Evolutionary conservation across 176 grass and related monocot genomes (phyloP), one percentile per base, ranked within the genome.

Genomic region (Urochloa ruziziensis): DNA sequence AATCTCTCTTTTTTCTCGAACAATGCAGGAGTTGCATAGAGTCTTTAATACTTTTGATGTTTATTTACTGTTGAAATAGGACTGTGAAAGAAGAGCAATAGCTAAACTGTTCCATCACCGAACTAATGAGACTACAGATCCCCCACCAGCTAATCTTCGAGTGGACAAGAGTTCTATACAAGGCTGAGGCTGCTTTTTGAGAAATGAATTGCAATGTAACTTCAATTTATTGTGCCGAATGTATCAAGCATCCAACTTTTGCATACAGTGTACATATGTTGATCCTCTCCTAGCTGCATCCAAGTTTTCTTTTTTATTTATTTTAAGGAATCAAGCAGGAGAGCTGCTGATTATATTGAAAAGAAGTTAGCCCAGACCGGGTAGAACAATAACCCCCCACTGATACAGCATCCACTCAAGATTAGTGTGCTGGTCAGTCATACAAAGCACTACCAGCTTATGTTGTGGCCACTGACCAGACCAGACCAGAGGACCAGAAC

Each of bases 51-150:
- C 7, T 47, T 33, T 44, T 34, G 25, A 39, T 65, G 72, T 14
- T 4, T 2, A 73, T 84, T 87, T 86, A 62, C 70, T 90, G 21
- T 53, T 70, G 28, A 79, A 83, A 57, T 85, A 98, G 95, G 95
- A 93, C 48, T 95, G 95, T 76, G 92, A 98, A 87, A 68, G 92
- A 89, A 95, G 92, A 94, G 86, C 88, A 49, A 79, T 98, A 56
- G 65, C 70, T 73, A 98, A 95, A 87, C 76, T 98, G 54, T 93
- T 95, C 81, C 95, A 88, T 83, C 91, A 98, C 79, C 84, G 89
- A 81, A 67, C 69, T 57, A 84, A 90, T 34, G 67, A 75, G 40
- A 83, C 64, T 76, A 40, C 65, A 70, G 73, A 86, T 70, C 64
- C 84, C 75, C 84, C 73, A 67, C 56, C 84, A 67, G 46, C 37